Evolutionary conservation across 306 rosid species (phyloP), one percentile per base, ranked within the genome.

Genomic region (Dalbergia oliveri): DNA sequence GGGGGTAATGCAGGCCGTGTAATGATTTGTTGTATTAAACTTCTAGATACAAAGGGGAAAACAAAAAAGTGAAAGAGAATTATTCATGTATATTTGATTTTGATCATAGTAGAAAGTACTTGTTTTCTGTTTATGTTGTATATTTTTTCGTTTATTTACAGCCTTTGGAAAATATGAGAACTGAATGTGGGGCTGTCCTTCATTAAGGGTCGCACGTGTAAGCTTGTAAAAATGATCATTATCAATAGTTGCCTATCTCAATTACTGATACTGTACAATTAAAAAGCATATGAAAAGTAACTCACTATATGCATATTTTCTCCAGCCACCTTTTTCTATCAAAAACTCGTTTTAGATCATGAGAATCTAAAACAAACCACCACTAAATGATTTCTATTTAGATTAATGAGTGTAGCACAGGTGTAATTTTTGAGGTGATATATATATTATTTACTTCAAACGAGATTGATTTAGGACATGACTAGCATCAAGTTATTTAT

Each of bases 21-120:
- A 16, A 37, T 51, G 49, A 19, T 73, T 78, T 77, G 76, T 78
- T 83, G 59, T 72, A 76, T 43, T 50, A 35, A 45, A 59, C 66
- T 58, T 35, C 67, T 11, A 37, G 39, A 37, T 81, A 4, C 0
- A 44, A 21, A 18, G 78, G 18, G 21, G 3, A 3, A 12, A 47
- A 47, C 11, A 8, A 31, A 11, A 16, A 65, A 2, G 16, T 10
- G 14, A 49, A 64, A 47, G 62, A 39, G 31, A 37, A 45, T 6
- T 70, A 37, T 23, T 43, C n/a, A 54, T 83, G 51, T 72, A 66
- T 35, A 77, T 63, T 68, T 53, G 15, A 33, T 59, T 45, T 69
- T 21, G 23, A 26, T 69, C 70, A 34, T 16, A 12, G 44, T 67
- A 23, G 58, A 50, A 67, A 58, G 15, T 67, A 23, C 0, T 75